Evolutionary conservation across 2,329 filamentous ascomycete species (phyloP), one percentile per base, ranked within the genome.

Genomic region (Penicillium digitatum): DNA sequence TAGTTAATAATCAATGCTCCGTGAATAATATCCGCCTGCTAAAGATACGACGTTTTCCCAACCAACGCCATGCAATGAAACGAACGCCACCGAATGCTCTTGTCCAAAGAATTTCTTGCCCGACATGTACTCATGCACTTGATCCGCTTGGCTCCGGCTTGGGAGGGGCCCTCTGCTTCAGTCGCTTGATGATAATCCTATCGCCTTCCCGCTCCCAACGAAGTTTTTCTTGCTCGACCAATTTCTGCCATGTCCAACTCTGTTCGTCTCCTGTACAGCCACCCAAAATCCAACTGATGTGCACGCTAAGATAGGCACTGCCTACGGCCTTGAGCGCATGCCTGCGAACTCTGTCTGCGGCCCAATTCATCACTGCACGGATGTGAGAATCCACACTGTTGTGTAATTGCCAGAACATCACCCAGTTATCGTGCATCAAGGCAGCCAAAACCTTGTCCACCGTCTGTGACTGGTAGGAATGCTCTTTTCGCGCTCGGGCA

Each of bases 281-380:
- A 45, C 84, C 85, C 5, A 88, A 81, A 54, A 83, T 81, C 67
- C 79, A 81, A 74, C 94, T 89, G 48, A 96, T 74, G 71, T 87
- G 88, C 9, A 90, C 86, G 20, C 76, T 83, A 61, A 96, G 75
- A 72, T 99, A 99, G 5, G 87, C 82, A 66, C 86, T 83, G 0
- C 90, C 91, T 52, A 97, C 82, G 69, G 91, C 94, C 77, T 96
- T 95, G 63, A 97, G 77, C 32, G 89, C 85, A 73, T 92, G 87
- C 62, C 84, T 78, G 62, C 88, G 80, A 68, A 96, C 80, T n/a
- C 82, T 80, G 24, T 85, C 82, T 63, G 90, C 88, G 9, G 89
- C 88, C 78, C 86, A 93, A 66, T 90, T 88, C 79, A 97, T 86
- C 54, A 99, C 76, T 53, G 85, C 84, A 35, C 87, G 82, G 70